Evolutionary conservation across 768 basidiomycete genomes (phyloP).

Genomic region (Hemileccinum impolitum): DNA sequence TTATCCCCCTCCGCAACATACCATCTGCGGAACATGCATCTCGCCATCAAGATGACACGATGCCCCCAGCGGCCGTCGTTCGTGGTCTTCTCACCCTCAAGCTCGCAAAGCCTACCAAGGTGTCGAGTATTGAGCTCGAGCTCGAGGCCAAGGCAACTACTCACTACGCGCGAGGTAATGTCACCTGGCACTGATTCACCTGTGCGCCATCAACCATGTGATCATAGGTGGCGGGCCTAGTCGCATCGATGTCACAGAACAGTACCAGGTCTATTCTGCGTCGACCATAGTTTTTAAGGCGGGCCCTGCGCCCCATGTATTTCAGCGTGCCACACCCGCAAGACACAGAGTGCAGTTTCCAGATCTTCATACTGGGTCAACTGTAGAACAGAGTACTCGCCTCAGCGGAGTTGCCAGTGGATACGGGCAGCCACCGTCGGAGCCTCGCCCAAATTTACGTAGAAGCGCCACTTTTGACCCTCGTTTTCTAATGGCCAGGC

Average conservation of each 20-base stretch:
- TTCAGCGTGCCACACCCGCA: slow-evolving; percentile 11
- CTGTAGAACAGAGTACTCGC: background rate
- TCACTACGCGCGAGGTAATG: slow-evolving; percentile 84
- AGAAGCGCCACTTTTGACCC: slow-evolving; percentile 12
- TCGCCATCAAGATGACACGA: slow-evolving; percentile 20
- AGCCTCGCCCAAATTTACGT: background rate
- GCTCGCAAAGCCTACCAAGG: slow-evolving; percentile 73
- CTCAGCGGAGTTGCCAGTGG: background rate
- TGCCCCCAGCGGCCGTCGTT: slow-evolving; percentile 58
- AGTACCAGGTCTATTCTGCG: slow-evolving; percentile 69
- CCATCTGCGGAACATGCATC: slow-evolving; percentile 28
- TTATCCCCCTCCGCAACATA: slow-evolving; percentile 58
- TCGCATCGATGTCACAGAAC: slow-evolving; percentile 74
- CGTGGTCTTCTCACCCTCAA: slow-evolving; percentile 63
- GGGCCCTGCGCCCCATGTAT: slow-evolving; percentile 34
- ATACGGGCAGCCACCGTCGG: background rate
- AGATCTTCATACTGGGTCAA: slow-evolving; percentile 1
- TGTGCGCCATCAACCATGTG: background rate
- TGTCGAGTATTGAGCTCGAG: slow-evolving; percentile 82
- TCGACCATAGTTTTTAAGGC: slow-evolving; percentile 74
- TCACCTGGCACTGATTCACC: background rate
- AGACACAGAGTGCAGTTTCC: slow-evolving; percentile 15
- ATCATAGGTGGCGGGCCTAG: slow-evolving; percentile 60
- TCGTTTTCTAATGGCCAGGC: slow-evolving; percentile 4
- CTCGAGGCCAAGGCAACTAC: slow-evolving; percentile 69